Evolutionary conservation across 352 stramenopile genomes (phyloP), one percentile per base, ranked within the genome.

Genomic region (Phytophthora hybrid): DNA sequence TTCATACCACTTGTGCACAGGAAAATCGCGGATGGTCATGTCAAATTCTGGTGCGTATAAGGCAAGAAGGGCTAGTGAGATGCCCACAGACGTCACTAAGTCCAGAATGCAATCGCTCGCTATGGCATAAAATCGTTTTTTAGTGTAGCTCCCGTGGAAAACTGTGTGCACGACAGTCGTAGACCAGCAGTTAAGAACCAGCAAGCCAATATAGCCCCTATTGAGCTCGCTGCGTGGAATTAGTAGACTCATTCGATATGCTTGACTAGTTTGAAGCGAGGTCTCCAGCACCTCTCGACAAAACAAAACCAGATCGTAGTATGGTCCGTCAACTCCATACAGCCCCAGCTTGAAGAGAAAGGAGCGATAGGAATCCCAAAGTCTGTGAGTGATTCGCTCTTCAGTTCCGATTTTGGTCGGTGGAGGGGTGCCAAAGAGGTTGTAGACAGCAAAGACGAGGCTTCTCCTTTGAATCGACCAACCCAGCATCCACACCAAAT

Each of bases 141-240:
- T 76, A 2, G 59, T 66, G 1, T 60, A 37, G 11, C 69, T 69
- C 1, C 63, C 47, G 1, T 66, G 59, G 21, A 77, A 76, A n/a
- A 76, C 32, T 5, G 71, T 58, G 16, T 81, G 79, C 0, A 82
- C 69, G 8, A 80, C 16, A 14, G 69, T 67, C 44, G 77, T 87
- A 3, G 59, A 76, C 78, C 75, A 84, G 59, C 80, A 89, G 46
- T 79, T 84, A 13, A 79, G 7, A 13, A 74, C 61, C 4, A 87
- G 65, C 16, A 80, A 51, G 8, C 34, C 29, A 14, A 72, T 63
- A 19, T 74, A 83, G 3, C 81, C 34, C 9, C 72, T 49, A 34
- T 82, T 82, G 29, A 82, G 16, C 18, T 63, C 14, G 29, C 26
- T 70, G 0, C 55, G 66, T 54, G 71, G 75, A 4, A 82, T 46